phyloP scores from a whole-genome alignment of 83 land plant genomes.

The Thuja plicata region DNA sequence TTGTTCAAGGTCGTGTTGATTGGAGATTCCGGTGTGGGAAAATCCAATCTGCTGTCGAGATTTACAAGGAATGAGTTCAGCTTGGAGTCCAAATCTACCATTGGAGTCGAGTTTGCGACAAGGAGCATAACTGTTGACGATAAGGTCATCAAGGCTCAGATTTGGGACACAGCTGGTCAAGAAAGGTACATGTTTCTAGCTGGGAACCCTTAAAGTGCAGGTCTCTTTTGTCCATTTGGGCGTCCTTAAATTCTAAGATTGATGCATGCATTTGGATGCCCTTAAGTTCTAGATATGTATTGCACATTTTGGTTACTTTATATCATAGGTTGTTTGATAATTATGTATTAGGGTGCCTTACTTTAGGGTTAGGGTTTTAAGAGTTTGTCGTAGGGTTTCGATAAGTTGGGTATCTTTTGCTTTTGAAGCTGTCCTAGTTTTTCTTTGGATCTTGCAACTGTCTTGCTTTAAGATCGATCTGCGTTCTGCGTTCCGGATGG shows the following conservation, averaged over 20 bases:
- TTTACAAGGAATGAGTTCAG: constrained; percentile 47
- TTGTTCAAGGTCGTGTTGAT: constrained; percentile 53
- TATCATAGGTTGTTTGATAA: too few species aligned
- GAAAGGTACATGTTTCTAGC: constrained; percentile 25
- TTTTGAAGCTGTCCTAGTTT: not conserved
- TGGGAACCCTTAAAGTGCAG: not conserved
- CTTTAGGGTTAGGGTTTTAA: constrained; percentile 11
- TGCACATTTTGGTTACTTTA: not conserved
- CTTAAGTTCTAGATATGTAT: not conserved
- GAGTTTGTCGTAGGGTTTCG: not conserved
- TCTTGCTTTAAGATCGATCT: not conserved
- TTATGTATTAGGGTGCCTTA: not conserved
- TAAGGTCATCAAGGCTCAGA: constrained; percentile 53
- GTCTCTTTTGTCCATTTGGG: not conserved
- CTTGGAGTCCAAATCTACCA: constrained; percentile 51
- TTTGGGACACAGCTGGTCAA: constrained; percentile 60
- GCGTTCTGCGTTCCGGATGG: not conserved
- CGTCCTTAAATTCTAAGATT: not conserved
- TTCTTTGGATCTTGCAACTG: not conserved
- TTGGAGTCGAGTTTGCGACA: constrained; percentile 57
- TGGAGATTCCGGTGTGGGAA: constrained; percentile 50
- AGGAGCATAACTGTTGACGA: constrained; percentile 47
- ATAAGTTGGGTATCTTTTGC: not conserved
- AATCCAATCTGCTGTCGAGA: constrained; percentile 40
- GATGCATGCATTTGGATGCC: not conserved